Evolutionary conservation across 805 yeast genomes (phyloP).

Genomic region (Brettanomyces naardenensis): DNA sequence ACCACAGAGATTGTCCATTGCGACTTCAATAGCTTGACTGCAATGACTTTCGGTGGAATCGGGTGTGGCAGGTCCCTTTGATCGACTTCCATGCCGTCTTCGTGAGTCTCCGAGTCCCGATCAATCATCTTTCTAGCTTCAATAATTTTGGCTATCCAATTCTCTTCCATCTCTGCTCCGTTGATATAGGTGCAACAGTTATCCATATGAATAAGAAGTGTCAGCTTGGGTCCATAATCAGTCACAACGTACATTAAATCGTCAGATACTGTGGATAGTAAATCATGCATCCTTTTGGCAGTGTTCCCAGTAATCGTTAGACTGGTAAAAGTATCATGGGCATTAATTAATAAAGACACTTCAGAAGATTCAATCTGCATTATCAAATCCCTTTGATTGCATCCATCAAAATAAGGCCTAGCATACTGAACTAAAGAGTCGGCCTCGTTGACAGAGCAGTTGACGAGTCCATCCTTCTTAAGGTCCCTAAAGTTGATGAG

Average conservation of each 20-base stretch:
- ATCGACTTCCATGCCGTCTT: not conserved
- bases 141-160: constrained; percentile 19
- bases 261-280: constrained; percentile 16
- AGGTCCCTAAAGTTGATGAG: constrained; percentile 41
- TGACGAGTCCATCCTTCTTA: constrained; percentile 26
- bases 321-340: constrained; percentile 21
- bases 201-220: constrained; percentile 13
- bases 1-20: constrained; percentile 31
- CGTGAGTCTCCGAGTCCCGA: not conserved
- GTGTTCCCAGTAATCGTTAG: constrained; percentile 17
- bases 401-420: constrained; percentile 38
- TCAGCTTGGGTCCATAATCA: constrained; percentile 11
- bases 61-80: not conserved
- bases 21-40: constrained; percentile 33
- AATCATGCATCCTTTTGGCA: constrained; percentile 16
- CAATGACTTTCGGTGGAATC: constrained; percentile 23
- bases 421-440: constrained; percentile 27
- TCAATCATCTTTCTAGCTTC: constrained; percentile 2
- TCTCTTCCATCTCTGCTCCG: constrained; percentile 20
- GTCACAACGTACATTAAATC: constrained; percentile 21
- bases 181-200: constrained; percentile 19
- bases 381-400: constrained; percentile 27
- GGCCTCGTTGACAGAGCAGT: constrained; percentile 12
- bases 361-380: constrained; percentile 32
- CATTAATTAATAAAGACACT: constrained; percentile 25